Conservation (phyloP, 805 yeast species). For the Candida andamanensis region DNA sequence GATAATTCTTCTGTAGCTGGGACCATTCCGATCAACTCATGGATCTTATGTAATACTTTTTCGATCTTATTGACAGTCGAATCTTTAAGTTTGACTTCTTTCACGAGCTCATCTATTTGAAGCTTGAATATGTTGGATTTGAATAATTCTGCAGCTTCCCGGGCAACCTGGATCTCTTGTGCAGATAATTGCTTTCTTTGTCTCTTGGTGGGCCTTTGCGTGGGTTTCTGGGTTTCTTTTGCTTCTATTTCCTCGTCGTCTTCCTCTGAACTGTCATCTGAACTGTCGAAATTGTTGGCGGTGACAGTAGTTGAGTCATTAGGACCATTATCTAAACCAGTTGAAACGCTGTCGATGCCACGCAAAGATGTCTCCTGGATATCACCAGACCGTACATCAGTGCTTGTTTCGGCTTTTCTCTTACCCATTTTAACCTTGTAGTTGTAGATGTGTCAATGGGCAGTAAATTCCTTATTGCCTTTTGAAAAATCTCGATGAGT, state of each 20-base stretch:
- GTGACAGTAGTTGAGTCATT: too few species aligned
- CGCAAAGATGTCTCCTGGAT: too few species aligned
- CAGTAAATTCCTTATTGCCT: neutral
- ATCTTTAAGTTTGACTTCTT: slow-evolving; percentile 74
- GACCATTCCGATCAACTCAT: slow-evolving; percentile 60
- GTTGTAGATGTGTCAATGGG: too few species aligned
- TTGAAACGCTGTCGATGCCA: too few species aligned
- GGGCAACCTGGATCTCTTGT: slow-evolving; percentile 84
- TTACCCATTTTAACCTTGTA: too few species aligned
- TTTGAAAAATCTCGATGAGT: neutral
- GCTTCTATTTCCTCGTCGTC: slow-evolving; percentile 11
- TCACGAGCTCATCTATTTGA: slow-evolving; percentile 86
- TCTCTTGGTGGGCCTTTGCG: slow-evolving; percentile 27
- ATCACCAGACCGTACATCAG: too few species aligned
- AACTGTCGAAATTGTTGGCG: too few species aligned
- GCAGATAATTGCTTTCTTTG: slow-evolving; percentile 46
- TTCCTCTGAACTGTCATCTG: neutral
- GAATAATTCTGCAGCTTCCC: slow-evolving; percentile 92
- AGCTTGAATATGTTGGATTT: slow-evolving; percentile 92
- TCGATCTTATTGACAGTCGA: slow-evolving; percentile 61
- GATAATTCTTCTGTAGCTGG: slow-evolving; percentile 51
- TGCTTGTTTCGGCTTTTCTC: too few species aligned
- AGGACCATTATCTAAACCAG: too few species aligned
- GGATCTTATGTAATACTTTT: slow-evolving; percentile 67
- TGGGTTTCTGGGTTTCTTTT: slow-evolving; percentile 1